These are phyloP conservation scores for Hyparrhenia diplandra DNA, from an alignment of 176 grass and related monocot genomes.

Conservation along the genomic window DNA sequence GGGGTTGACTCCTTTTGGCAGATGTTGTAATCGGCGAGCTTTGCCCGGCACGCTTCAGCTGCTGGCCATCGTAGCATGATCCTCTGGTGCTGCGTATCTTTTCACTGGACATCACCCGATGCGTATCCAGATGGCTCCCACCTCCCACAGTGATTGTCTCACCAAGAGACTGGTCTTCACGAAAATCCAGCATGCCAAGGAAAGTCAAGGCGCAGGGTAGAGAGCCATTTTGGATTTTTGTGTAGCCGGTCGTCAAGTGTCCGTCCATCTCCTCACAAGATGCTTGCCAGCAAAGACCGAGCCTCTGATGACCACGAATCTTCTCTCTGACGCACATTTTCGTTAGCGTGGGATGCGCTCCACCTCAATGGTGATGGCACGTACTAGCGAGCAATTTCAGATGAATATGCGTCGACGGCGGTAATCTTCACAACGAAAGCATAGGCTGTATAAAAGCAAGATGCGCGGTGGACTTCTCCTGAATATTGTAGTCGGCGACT, in stretches of 20 bases:
- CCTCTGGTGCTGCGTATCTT: not conserved
- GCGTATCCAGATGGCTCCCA: not conserved
- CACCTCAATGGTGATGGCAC: no score
- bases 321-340: no score
- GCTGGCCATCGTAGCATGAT: not conserved
- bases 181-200: not conserved
- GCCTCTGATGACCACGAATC: no score
- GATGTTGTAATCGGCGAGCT: not conserved
- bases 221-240: not conserved
- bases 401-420: no score
- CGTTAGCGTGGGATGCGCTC: no score
- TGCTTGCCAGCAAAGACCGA: not conserved
- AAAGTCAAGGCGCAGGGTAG: not conserved
- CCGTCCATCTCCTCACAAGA: not conserved
- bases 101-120: not conserved
- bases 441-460: no score
- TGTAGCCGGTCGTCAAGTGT: not conserved
- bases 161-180: not conserved
- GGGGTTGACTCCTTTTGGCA: not conserved
- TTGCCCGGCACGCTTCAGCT: not conserved
- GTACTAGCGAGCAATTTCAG: no score
- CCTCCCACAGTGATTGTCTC: not conserved
- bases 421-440: no score
- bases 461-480: not conserved
- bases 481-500: no score